Conservation (phyloP, 2,329 filamentous ascomycete genomes). For the Trichoderma pleuroti region DNA sequence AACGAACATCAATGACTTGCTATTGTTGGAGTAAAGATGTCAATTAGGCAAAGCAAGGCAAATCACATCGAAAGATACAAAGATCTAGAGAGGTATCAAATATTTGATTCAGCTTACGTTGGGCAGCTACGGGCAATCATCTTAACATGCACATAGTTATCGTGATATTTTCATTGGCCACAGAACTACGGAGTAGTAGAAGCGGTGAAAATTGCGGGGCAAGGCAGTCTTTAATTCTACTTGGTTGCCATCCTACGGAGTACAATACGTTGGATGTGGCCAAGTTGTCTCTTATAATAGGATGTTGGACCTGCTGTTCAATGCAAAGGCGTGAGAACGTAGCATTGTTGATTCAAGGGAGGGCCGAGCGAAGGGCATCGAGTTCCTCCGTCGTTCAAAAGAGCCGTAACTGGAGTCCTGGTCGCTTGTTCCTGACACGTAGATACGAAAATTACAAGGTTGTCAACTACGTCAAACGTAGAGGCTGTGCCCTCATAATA, state of each 20-base stretch:
- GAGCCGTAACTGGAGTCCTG: not conserved
- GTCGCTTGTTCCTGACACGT: not conserved
- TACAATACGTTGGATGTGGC: not conserved
- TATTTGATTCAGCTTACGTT: not conserved
- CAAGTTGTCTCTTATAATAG: not conserved
- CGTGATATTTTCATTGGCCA: not conserved
- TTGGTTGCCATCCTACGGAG: no score
- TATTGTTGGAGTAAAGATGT: not conserved
- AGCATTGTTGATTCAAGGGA: not conserved
- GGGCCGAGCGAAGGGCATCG: not conserved
- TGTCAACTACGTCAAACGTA: not conserved
- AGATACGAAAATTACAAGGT: not conserved
- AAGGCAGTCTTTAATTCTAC: not conserved
- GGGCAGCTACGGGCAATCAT: not conserved
- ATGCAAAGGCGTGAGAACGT: not conserved
- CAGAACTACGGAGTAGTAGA: not conserved
- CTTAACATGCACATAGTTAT: not conserved
- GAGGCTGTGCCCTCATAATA: not conserved
- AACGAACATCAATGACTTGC: not conserved
- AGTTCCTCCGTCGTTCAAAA: not conserved
- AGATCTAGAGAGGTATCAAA: not conserved
- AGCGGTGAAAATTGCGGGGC: not conserved
- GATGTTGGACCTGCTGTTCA: not conserved
- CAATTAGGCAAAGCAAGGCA: not conserved
- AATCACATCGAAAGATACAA: not conserved